Conservation (phyloP, 768 basidiomycete genomes). For the Macrolepiota albuminosa region DNA sequence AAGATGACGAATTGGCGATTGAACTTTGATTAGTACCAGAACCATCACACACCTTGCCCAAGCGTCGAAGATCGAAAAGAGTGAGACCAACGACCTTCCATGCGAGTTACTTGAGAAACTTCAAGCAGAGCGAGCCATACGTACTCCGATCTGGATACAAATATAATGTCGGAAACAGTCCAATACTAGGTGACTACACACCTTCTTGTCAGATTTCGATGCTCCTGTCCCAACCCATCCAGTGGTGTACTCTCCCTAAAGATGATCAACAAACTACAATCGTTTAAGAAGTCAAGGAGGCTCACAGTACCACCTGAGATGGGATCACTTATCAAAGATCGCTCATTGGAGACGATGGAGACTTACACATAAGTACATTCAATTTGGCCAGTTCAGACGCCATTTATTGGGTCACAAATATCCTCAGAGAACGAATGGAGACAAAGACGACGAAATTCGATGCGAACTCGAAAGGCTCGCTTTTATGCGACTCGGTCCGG, state of each 20-base stretch:
- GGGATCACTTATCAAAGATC: conserved; percentile 6
- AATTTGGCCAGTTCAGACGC: conserved; percentile 42
- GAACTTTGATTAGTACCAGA: neutral
- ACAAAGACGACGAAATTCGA: neutral
- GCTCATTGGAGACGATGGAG: neutral
- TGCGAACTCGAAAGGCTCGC: neutral
- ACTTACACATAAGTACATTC: conserved; percentile 76
- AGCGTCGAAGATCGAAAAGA: conserved; percentile 81
- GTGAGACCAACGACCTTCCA: conserved; percentile 82
- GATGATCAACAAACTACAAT: neutral
- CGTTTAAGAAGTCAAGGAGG: neutral
- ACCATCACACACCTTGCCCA: conserved; percentile 57
- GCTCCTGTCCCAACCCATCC: conserved; percentile 93
- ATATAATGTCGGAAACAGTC: neutral
- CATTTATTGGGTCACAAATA: conserved; percentile 25
- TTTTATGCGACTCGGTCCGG: conserved; percentile 8
- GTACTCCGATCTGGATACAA: conserved; percentile 59
- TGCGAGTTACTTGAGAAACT: conserved; percentile 7
- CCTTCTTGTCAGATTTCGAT: conserved; percentile 94
- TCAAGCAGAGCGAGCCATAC: conserved; percentile 19
- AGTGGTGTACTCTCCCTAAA: conserved; percentile 85
- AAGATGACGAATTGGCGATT: neutral
- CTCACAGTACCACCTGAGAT: conserved; percentile 34
- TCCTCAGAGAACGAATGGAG: neutral
- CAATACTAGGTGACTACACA: conserved; percentile 21